Percentiles rank a stretch among this genome's conserved stretches.
Evolutionary conservation across 441 rosid genomes (phyloP).

Genomic region (Euphorbia neoarborescens): DNA sequence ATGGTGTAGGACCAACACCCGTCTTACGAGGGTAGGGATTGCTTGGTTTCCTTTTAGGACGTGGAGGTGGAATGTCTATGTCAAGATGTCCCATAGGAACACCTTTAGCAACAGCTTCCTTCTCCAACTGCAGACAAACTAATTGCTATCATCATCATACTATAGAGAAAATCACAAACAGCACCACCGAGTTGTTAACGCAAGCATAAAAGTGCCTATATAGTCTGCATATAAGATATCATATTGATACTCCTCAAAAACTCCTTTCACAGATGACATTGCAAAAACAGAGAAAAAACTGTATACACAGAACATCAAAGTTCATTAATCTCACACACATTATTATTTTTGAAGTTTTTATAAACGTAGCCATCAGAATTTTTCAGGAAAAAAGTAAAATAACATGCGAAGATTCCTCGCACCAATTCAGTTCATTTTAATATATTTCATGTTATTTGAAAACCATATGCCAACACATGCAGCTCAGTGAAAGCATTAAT

Average conservation of each 20-base stretch:
- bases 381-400: not conserved
- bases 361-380: not conserved
- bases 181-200: not conserved
- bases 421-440: not conserved
- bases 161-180: constrained; percentile 10
- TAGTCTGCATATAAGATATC: not conserved
- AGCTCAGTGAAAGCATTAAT: not conserved
- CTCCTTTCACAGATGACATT: not conserved
- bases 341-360: not conserved
- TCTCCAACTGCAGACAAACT: constrained; percentile 65
- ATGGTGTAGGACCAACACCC: constrained; percentile 33
- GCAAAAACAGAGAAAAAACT: not conserved
- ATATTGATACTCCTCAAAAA: not conserved
- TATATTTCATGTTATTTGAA: not conserved
- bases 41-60: constrained; percentile 89
- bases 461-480: not conserved
- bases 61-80: constrained; percentile 94
- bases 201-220: not conserved
- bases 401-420: not conserved
- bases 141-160: constrained; percentile 11
- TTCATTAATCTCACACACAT: not conserved
- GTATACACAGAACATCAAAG: not conserved
- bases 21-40: constrained; percentile 93
- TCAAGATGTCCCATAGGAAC: constrained; percentile 65
- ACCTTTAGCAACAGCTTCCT: constrained; percentile 86